Base-by-base conservation (phyloP, 2,329 filamentous ascomycete species). In the Fonsecaea pugnacius region DNA sequence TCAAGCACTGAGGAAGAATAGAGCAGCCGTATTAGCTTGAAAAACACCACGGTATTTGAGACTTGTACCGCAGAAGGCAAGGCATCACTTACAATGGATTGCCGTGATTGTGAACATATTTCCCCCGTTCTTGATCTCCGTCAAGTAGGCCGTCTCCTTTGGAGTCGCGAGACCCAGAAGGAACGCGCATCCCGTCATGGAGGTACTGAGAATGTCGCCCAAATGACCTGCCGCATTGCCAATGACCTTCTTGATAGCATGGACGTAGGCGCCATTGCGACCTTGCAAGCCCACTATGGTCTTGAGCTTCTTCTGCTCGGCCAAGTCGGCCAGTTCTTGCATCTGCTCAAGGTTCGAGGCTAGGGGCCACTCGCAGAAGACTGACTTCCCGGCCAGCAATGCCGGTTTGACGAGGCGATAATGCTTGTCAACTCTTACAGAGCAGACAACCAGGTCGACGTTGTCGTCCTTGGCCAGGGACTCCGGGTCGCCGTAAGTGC, bases 291-390 rank as follows among this genome's bases (percentile, higher is more conserved):
- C 83, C 0, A 87, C 78, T 2, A 84, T 71, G 1, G 77, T 79
- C 35, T 72, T 73, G 1, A 71, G 71, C 1, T 78, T 72, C 2
- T 74, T 74, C 16, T 73, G 57, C 2, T 63, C 67, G 0, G 75
- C 79, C 0, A 76, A 64, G 0, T 69, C 69, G 0, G 73, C 74
- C 53, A 87, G 71, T 43, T 82, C 78, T 12, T 72, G 65, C 0
- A 78, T 82, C 0, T 78, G 73, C 1, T 69, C 60, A 0, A 74
- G 70, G 62, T 82, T 78, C 14, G 80, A 72, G 0, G 82, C 82
- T 0, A 87, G 74, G 4, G 84, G 85, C 83, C 85, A 88, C 73
- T 88, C 85, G 0, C 85, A 78, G 59, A 77, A 87, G 0, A 84
- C 77, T 0, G 74, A 69, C 72, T 87, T 87, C 0, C 84, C 84